Evolutionary conservation across 2,329 filamentous ascomycete genomes (phyloP), one percentile per base, ranked within the genome.

Genomic region (Fusarium algeriense): DNA sequence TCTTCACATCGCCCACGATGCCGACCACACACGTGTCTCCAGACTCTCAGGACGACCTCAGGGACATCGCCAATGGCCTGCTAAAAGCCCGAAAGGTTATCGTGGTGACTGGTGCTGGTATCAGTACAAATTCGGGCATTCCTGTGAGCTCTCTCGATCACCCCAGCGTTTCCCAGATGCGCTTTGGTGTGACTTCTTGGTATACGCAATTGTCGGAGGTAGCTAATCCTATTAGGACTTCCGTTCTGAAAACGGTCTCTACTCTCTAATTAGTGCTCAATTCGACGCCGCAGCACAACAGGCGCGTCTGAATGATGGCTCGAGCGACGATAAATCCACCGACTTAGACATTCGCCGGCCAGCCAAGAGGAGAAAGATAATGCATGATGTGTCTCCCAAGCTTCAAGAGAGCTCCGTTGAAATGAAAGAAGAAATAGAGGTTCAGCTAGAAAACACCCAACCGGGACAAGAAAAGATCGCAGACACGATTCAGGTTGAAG

Each of bases 101-200:
- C 12, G 88, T 93, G 23, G 84, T 93, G 35, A 93, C 91, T 1
- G 91, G 91, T 53, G 91, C 91, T 52, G 91, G 91, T 56, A 93
- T 93, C 77, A 92, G 90, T 77, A 93, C 91, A 54, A 93, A 92
- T 78, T 92, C 90, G 69, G 91, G 91, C 60, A 93, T 93, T 77
- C 91, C 91, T 54, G 91, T 93, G 83, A 67, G 78, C 59, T 61
- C 52, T 60, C 38, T 50, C 45, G 34, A 34, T 50, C 46, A 64
- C 62, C 50, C 49, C 64, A 56, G 50, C 66, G 67, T 55, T 64
- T 60, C 48, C 23, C 20, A 50, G 13, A 58, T 63, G 41, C 56
- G 44, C 43, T 72, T 45, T 9, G 40, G 41, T 37, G 34, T 35
- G 45, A 32, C 34, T 48, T n/a, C 17, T 43, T 43, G 19, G 11